These are phyloP conservation scores for Fistulifera pelliculosa DNA, from an alignment of 108 stramenopile genomes.

Conservation along the genomic window DNA sequence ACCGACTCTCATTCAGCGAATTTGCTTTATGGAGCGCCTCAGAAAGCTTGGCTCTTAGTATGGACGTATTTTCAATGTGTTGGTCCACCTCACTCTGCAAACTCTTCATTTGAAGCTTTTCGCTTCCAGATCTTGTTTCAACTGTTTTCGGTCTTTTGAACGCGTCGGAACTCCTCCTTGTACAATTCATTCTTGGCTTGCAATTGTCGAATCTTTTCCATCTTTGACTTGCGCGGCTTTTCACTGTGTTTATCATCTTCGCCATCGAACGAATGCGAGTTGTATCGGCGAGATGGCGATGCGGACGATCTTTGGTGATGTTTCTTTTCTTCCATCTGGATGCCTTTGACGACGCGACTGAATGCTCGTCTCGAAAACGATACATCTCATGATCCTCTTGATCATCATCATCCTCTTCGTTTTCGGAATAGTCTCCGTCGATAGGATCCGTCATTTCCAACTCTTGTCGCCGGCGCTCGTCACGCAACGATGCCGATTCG, in stretches of 20 bases:
- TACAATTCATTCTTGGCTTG: conserved; percentile 13
- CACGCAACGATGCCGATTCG: too few relatives aligned
- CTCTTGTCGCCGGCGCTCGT: too few relatives aligned
- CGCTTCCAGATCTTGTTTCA: conserved; percentile 7
- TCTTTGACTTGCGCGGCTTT: conserved; percentile 6
- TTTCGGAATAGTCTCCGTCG: too few relatives aligned
- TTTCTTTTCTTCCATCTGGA: too few relatives aligned
- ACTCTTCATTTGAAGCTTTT: conserved; percentile 1
- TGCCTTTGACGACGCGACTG: too few relatives aligned
- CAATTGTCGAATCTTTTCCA: conserved; percentile 16
- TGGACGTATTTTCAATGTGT: conserved; percentile 3
- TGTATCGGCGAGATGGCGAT: too few relatives aligned
- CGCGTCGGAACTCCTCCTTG: conserved; percentile 13
- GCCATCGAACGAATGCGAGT: background rate
- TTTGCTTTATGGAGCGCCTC: background rate
- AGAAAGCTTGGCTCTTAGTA: conserved; percentile 3
- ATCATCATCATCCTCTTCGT: too few relatives aligned
- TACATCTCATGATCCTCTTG: too few relatives aligned
- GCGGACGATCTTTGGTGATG: too few relatives aligned
- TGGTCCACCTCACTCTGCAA: conserved; percentile 8
- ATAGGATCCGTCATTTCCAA: too few relatives aligned
- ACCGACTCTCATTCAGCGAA: background rate
- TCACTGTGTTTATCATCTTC: background rate
- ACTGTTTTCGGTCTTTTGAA: conserved; percentile 8
- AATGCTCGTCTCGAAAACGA: too few relatives aligned